Conservation (phyloP, 192 early-diverging fungal species). For the Cetraspora pellucida region DNA sequence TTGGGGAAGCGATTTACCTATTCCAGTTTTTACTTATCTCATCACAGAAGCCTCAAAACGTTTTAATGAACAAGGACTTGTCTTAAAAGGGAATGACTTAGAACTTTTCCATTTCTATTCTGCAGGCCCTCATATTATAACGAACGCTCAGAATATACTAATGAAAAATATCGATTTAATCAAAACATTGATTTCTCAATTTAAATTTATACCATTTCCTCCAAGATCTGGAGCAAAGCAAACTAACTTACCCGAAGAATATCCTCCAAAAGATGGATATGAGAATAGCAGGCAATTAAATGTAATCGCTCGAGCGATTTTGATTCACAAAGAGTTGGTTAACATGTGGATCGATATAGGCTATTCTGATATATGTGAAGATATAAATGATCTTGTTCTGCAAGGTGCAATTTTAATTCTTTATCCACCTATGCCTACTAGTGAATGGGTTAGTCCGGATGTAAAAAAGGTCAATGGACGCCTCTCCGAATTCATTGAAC, state of each 20-base stretch:
- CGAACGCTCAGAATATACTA: not conserved
- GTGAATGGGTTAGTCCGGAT: not conserved
- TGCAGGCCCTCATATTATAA: not conserved
- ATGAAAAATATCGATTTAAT: constrained; percentile 3
- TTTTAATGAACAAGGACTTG: not conserved
- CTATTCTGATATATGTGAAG: constrained; percentile 12
- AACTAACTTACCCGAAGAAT: not conserved
- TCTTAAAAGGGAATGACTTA: constrained; percentile 14
- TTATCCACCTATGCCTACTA: not conserved
- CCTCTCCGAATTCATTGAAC: not conserved
- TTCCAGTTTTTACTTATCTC: not conserved
- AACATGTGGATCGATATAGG: not conserved
- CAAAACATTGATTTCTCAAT: not conserved
- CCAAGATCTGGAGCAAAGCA: not conserved
- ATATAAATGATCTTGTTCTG: constrained; percentile 24
- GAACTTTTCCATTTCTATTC: constrained; percentile 12
- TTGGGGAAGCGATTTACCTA: constrained; percentile 13
- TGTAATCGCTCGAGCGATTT: constrained; percentile 18
- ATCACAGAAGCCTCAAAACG: not conserved
- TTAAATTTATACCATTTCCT: constrained; percentile 19
- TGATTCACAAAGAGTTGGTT: constrained; percentile 8
- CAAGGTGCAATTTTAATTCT: constrained; percentile 15
- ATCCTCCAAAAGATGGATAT: constrained; percentile 23
- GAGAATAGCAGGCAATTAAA: constrained; percentile 15
- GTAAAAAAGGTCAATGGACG: not conserved